Percentiles rank a stretch among this genome's conserved stretches.
Conservation (phyloP, 768 basidiomycete species). For the Suillus discolor region DNA sequence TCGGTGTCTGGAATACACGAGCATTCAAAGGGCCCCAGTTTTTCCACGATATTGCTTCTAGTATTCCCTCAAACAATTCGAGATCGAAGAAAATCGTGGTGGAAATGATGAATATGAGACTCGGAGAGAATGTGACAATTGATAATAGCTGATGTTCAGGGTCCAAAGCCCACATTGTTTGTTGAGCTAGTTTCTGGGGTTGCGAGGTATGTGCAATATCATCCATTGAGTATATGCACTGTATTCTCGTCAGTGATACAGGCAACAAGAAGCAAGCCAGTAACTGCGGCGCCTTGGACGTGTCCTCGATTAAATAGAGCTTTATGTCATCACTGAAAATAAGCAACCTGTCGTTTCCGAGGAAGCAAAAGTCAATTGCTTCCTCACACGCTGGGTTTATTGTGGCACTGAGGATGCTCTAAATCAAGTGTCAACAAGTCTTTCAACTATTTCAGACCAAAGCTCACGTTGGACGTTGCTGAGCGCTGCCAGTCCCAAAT, state of each 20-base stretch:
- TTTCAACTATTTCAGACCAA: not conserved
- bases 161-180: not conserved
- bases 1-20: not conserved
- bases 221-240: not conserved
- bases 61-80: not conserved
- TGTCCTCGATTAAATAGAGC: not conserved
- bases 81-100: not conserved
- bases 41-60: not conserved
- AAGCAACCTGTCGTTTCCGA: not conserved
- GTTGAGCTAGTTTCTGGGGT: not conserved
- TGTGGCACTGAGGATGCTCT: not conserved
- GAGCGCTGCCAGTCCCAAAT: slow-evolving; percentile 3
- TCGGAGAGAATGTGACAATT: not conserved
- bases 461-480: not conserved
- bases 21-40: not conserved
- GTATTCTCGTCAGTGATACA: not conserved
- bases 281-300: not conserved
- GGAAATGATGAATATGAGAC: not conserved
- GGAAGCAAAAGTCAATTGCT: not conserved
- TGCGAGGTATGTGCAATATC: not conserved
- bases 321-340: not conserved
- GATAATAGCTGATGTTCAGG: not conserved
- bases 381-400: not conserved
- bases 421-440: not conserved
- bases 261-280: not conserved